These are phyloP conservation scores for Cubamyces lactineus DNA, from an alignment of 768 basidiomycete genomes.

Conservation along the genomic window DNA sequence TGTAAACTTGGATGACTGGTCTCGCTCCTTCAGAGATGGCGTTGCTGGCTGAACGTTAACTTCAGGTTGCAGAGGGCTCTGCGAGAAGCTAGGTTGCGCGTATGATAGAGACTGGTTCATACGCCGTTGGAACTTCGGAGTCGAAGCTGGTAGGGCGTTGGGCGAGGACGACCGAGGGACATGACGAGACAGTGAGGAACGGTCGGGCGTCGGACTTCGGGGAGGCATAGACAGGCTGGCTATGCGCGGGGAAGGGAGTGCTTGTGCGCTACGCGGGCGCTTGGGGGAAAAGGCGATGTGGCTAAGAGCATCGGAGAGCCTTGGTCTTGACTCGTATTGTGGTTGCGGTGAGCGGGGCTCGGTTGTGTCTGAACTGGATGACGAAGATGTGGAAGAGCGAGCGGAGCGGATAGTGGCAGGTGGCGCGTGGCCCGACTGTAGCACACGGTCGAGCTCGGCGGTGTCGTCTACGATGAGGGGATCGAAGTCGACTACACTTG, in stretches of 20 bases:
- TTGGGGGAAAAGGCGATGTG: conserved; percentile 77
- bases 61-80: conserved; percentile 45
- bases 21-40: conserved; percentile 46
- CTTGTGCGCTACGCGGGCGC: conserved; percentile 59
- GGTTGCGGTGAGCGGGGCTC: conserved; percentile 49
- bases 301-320: conserved; percentile 70
- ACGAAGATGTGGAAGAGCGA: conserved; percentile 45
- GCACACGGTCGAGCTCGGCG: conserved; percentile 61
- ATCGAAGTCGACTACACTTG: conserved; percentile 48
- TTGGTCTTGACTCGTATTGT: conserved; percentile 51
- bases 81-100: conserved; percentile 22
- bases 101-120: conserved; percentile 33
- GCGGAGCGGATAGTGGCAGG: conserved; percentile 49
- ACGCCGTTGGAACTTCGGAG: conserved; percentile 20
- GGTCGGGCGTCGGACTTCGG: conserved; percentile 11
- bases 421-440: conserved; percentile 56
- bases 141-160: conserved; percentile 14
- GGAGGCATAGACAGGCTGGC: conserved; percentile 1
- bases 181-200: conserved; percentile 20
- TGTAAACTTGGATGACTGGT: conserved; percentile 55
- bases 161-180: conserved; percentile 26
- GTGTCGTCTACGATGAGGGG: conserved; percentile 65
- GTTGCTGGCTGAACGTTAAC: conserved; percentile 63
- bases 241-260: conserved; percentile 19
- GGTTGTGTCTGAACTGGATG: conserved; percentile 45